These are phyloP conservation scores for Vaucheria bursata DNA, from an alignment of 352 stramenopile species.

Conservation along the genomic window DNA sequence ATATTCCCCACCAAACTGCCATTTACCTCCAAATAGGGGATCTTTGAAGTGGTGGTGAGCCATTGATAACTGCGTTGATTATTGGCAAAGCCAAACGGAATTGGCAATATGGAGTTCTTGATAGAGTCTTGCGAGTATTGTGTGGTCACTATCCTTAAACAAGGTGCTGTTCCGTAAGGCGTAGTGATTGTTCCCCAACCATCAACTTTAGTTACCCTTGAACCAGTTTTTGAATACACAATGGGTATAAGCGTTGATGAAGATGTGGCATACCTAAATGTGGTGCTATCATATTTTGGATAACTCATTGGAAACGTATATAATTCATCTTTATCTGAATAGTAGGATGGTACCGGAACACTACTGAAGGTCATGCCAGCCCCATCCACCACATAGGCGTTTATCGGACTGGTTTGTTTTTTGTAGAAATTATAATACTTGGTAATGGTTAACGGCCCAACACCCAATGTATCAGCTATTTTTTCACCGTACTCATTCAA, in stretches of 20 bases:
- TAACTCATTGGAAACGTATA: not conserved
- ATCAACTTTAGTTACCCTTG: not conserved
- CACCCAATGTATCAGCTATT: not conserved
- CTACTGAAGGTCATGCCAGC: not conserved
- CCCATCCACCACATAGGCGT: not conserved
- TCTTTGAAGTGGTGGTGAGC: not conserved
- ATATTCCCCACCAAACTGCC: not conserved
- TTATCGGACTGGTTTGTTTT: not conserved
- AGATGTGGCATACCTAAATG: not conserved
- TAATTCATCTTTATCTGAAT: constrained; percentile 5
- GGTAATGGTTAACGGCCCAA: not conserved
- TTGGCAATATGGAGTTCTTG: not conserved
- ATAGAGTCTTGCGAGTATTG: not conserved
- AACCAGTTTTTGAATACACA: not conserved
- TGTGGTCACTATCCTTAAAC: not conserved
- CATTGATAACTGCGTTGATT: constrained; percentile 3
- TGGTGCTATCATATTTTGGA: not conserved
- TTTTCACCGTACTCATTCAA: not conserved
- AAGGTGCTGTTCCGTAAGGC: not conserved
- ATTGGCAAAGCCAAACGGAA: not conserved
- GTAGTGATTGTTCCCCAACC: not conserved
- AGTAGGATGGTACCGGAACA: not conserved
- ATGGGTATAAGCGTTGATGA: not conserved
- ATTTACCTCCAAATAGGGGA: not conserved
- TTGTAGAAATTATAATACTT: constrained; percentile 1